Percentiles rank a stretch among this genome's conserved stretches.
phyloP scores from a whole-genome alignment of 2,329 filamentous ascomycete genomes.

The Zopfia rhizophila region DNA sequence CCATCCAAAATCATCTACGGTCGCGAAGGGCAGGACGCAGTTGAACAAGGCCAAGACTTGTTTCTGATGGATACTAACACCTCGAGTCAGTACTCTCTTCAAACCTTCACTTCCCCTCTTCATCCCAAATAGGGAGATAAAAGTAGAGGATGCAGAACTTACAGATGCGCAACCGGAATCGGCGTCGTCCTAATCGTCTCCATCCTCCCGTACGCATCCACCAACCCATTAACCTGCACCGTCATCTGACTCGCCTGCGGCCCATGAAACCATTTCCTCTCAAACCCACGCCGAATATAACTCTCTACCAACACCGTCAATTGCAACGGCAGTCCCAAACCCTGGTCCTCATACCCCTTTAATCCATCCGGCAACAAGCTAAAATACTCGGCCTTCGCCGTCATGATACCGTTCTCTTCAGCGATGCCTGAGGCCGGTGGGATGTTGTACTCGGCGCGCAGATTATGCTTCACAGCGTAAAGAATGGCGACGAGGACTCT shows the following conservation, averaged over 20 bases:
- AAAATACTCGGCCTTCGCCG: conserved; percentile 60
- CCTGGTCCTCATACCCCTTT: conserved; percentile 66
- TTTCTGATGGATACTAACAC: conserved; percentile 71
- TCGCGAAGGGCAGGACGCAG: conserved; percentile 70
- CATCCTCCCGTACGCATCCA: conserved; percentile 70
- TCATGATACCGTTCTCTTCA: conserved; percentile 42
- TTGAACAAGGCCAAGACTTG: conserved; percentile 72
- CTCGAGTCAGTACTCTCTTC: neutral
- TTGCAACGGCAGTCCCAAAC: conserved; percentile 69
- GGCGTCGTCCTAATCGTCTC: conserved; percentile 73
- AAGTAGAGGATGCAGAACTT: conserved; percentile 20
- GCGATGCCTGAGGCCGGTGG: conserved; percentile 43
- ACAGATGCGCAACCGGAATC: conserved; percentile 70
- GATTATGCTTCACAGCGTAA: conserved; percentile 72
- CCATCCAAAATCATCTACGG: conserved; percentile 72
- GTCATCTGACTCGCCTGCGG: conserved; percentile 69
- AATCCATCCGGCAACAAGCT: conserved; percentile 62
- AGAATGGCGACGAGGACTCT: conserved; percentile 69
- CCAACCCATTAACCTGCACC: conserved; percentile 65
- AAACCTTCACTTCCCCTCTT: too few relatives aligned
- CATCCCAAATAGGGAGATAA: too few relatives aligned
- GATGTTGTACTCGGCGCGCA: conserved; percentile 68
- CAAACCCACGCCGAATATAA: conserved; percentile 67
- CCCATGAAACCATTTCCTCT: conserved; percentile 68
- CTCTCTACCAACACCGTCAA: conserved; percentile 68